These are phyloP conservation scores for Apiotrichum laibachii DNA, from an alignment of 1,284 basidiomycete species.

Conservation along the genomic window DNA sequence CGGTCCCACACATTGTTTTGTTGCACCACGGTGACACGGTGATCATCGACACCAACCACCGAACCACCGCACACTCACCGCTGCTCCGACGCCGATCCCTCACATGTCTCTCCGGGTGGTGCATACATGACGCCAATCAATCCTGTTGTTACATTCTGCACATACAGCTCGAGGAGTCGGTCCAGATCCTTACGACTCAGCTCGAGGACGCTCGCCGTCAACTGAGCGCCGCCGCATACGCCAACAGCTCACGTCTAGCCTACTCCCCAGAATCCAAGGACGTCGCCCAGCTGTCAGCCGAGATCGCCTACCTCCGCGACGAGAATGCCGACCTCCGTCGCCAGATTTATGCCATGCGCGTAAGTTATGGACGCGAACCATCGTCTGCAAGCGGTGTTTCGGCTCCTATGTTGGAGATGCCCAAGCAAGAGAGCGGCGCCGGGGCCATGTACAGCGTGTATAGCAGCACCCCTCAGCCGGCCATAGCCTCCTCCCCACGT, in stretches of 20 bases:
- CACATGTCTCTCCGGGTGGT: conserved; percentile 1
- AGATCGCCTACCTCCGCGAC: conserved; percentile 43
- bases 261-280: conserved; percentile 37
- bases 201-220: conserved; percentile 46
- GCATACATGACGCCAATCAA: not conserved
- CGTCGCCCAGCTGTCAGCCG: conserved; percentile 33
- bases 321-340: conserved; percentile 45
- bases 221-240: conserved; percentile 34
- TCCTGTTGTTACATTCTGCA: not conserved
- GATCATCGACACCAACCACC: not conserved
- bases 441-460: conserved; percentile 16
- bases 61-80: no score
- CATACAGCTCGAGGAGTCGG: conserved; percentile 42
- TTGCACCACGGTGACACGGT: not conserved
- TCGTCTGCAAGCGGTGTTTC: conserved; percentile 4
- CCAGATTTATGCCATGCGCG: conserved; percentile 37
- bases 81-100: not conserved
- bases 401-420: not conserved
- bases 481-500: conserved; percentile 18
- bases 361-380: conserved; percentile 15
- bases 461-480: conserved; percentile 10
- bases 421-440: conserved; percentile 11
- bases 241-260: conserved; percentile 19
- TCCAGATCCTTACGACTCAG: conserved; percentile 37
- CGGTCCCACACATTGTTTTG: no score